Base-by-base conservation (phyloP, 805 yeast genomes). In the Zygosaccharomyces bailii region DNA sequence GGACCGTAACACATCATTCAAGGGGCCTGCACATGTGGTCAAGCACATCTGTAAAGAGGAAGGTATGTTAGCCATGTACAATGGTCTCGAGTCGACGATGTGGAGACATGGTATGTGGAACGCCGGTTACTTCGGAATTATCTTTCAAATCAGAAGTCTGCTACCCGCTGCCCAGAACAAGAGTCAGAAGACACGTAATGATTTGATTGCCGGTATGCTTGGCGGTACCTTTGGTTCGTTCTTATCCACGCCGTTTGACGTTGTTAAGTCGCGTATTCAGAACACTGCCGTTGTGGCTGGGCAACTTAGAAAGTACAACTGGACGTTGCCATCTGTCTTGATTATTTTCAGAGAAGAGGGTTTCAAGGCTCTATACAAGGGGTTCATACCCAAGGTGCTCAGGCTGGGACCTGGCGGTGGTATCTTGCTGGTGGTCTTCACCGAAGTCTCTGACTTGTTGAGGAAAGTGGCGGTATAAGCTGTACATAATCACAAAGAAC, bases 341-440 rank as follows among this genome's bases (percentile, higher is more conserved):
- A 74, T 81, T 14, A 86, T 93, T 18, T 80, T 81, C 58, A 53
- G 52, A 34, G 98, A 91, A 69, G 99, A 93, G 75, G 99, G 99
- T 23, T 78, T 88, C 57, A 73, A 70, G 39, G 96, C 98, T 5
- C 76, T 93, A 47, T 91, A 90, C 70, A 91, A 90, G 72, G 99
- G 99, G 32, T 91, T 93, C 78, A 65, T 90, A 52, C 99, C 99
- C 55, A 93, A 93, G 75, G 97, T 93, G 9, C 75, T 93, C 63
- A 83, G 99, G 78, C 76, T 93, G 55, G 99, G 98, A 38, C 99
- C 99, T 49, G 99, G 99, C 62, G 99, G 99, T 67, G 99, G 99
- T 74, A 89, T 93, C 55, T 73, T 93, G 61, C 76, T 93, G 65
- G 98, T 93, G 39, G 99, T 93, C n/a, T 93, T 89, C 76, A 88